Conservation (phyloP, 163 green algal species). For the Prototheca wickerhamii region DNA sequence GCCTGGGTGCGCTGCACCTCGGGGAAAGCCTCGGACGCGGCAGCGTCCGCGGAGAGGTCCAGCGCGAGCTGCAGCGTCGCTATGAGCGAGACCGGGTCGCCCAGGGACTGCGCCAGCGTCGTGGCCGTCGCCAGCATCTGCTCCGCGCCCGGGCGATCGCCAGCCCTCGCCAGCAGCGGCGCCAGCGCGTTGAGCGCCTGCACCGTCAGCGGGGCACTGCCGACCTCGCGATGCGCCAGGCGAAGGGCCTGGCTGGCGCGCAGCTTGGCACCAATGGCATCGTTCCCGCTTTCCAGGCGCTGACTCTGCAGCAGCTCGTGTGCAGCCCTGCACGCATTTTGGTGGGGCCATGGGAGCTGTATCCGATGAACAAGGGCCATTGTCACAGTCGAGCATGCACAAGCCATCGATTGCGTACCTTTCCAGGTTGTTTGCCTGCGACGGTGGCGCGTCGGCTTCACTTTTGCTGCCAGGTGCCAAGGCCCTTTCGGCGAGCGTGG, state of each 20-base stretch:
- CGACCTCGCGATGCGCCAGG: constrained; percentile 9
- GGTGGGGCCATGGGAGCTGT: not conserved
- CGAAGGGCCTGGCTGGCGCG: constrained; percentile 4
- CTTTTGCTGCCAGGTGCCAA: too few relatives aligned
- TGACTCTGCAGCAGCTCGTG: constrained; percentile 5
- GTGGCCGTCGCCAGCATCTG: constrained; percentile 25
- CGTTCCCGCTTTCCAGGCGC: not conserved
- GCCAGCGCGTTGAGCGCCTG: constrained; percentile 26
- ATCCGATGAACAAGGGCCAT: too few relatives aligned
- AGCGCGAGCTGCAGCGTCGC: constrained; percentile 7
- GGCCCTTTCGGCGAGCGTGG: too few relatives aligned
- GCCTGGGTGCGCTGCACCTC: too few relatives aligned
- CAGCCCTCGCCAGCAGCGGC: not conserved
- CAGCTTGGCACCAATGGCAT: constrained; percentile 6
- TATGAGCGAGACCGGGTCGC: constrained; percentile 16
- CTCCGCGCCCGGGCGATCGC: constrained; percentile 7
- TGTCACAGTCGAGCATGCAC: too few relatives aligned
- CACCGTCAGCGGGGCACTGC: constrained; percentile 10
- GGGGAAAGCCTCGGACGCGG: not conserved
- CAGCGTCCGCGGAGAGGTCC: too few relatives aligned
- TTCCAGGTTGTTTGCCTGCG: too few relatives aligned
- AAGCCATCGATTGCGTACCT: too few relatives aligned
- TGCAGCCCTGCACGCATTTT: not conserved
- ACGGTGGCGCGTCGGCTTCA: too few relatives aligned
- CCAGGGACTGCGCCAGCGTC: constrained; percentile 15